Conservation (phyloP, 805 yeast genomes). For the Pichia nakasei region DNA sequence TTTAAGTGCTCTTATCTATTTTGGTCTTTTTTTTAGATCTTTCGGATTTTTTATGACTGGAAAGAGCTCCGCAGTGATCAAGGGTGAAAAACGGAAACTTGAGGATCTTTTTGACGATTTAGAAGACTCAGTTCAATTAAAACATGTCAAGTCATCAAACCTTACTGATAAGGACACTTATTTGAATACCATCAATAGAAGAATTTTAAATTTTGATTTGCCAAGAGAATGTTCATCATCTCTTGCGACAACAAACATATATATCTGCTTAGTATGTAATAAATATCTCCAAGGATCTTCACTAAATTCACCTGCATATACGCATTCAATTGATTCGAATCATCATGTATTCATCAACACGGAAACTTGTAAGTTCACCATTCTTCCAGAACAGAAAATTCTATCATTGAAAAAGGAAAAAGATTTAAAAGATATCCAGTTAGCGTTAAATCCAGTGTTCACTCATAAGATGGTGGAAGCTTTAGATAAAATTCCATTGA, state of each 20-base stretch:
- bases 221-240: conserved; percentile 61
- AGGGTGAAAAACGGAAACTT: neutral
- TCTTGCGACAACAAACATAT: conserved; percentile 50
- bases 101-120: conserved; percentile 8
- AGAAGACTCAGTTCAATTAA: conserved; percentile 1
- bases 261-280: conserved; percentile 70
- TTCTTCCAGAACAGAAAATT: conserved; percentile 56
- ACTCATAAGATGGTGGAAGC: conserved; percentile 24
- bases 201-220: conserved; percentile 54
- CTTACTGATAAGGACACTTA: conserved; percentile 18
- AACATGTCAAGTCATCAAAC: neutral
- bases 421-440: conserved; percentile 42
- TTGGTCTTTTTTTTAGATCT: too few species aligned
- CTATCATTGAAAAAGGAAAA: conserved; percentile 24
- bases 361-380: conserved; percentile 37
- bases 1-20: too few species aligned
- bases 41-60: too few species aligned
- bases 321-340: conserved; percentile 52
- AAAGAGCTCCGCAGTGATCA: too few species aligned
- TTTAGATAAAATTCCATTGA: conserved; percentile 19
- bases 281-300: conserved; percentile 64
- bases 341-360: conserved; percentile 61
- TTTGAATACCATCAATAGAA: conserved; percentile 36
- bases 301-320: conserved; percentile 53
- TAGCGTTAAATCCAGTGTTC: conserved; percentile 45